phyloP scores from a whole-genome alignment of 2,329 filamentous ascomycete genomes.

The Coniella vitis region DNA sequence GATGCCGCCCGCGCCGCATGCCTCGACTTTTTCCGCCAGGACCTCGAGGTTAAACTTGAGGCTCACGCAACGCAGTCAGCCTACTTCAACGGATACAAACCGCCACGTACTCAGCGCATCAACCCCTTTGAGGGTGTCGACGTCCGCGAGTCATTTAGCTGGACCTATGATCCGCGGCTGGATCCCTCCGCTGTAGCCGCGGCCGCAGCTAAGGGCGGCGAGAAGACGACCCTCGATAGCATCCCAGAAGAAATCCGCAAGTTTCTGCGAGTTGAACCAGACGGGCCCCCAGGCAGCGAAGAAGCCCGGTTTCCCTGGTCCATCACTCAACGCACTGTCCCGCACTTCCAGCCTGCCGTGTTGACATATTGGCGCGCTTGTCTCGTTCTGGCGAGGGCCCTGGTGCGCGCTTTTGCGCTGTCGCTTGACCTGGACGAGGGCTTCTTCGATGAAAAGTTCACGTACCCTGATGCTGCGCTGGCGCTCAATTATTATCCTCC shows the following conservation, averaged over 20 bases:
- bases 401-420: constrained; percentile 48
- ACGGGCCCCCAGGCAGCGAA: not conserved
- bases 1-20: constrained; percentile 27
- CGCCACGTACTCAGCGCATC: constrained; percentile 35
- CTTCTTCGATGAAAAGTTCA: constrained; percentile 48
- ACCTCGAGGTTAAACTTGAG: constrained; percentile 34
- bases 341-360: constrained; percentile 39
- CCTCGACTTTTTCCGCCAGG: constrained; percentile 42
- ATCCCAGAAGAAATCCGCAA: constrained; percentile 36
- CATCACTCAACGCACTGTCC: constrained; percentile 36
- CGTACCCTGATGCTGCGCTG: constrained; percentile 40
- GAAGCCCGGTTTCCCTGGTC: constrained; percentile 41
- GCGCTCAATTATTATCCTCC: constrained; percentile 36
- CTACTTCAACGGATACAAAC: constrained; percentile 42
- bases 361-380: constrained; percentile 42
- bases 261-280: constrained; percentile 36
- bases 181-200: constrained; percentile 33
- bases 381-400: constrained; percentile 41
- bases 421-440: constrained; percentile 45
- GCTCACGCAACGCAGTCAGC: constrained; percentile 29
- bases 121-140: constrained; percentile 45
- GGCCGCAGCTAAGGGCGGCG: no score
- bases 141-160: constrained; percentile 43
- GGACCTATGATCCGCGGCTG: constrained; percentile 45
- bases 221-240: constrained; percentile 28